phyloP scores from a whole-genome alignment of 2,329 filamentous ascomycete species.

The Xylaria sp. region DNA sequence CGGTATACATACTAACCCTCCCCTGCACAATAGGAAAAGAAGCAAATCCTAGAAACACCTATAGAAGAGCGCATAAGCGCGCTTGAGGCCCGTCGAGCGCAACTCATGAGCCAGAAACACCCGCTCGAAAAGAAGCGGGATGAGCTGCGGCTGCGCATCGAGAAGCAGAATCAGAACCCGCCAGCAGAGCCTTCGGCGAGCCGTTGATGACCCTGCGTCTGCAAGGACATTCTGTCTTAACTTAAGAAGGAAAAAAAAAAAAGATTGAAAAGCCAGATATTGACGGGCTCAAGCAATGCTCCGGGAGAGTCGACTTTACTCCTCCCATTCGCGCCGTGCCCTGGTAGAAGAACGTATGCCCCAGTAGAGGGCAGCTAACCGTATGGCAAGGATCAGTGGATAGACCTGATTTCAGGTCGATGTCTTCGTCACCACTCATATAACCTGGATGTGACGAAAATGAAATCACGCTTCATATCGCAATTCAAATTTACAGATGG shows the following conservation, averaged over 20 bases:
- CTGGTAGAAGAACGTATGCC: no score
- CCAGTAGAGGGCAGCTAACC: no score
- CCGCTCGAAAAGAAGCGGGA: constrained; percentile 51
- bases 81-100: constrained; percentile 50
- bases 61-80: constrained; percentile 52
- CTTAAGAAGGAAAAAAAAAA: neutral
- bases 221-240: neutral
- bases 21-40: constrained; percentile 37
- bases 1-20: neutral
- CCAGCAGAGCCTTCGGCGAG: neutral
- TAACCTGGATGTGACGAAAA: no score
- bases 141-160: constrained; percentile 47
- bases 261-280: neutral
- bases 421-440: neutral
- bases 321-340: neutral
- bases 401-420: neutral
- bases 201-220: constrained; percentile 1
- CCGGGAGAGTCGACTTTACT: neutral
- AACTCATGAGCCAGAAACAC: constrained; percentile 47
- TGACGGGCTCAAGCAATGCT: neutral
- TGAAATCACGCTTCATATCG: no score
- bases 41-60: constrained; percentile 46
- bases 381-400: no score
- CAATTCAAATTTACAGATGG: neutral
- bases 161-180: constrained; percentile 37